Base-by-base conservation (phyloP, 176 grass and related monocot species). In the Zea luxurians region DNA sequence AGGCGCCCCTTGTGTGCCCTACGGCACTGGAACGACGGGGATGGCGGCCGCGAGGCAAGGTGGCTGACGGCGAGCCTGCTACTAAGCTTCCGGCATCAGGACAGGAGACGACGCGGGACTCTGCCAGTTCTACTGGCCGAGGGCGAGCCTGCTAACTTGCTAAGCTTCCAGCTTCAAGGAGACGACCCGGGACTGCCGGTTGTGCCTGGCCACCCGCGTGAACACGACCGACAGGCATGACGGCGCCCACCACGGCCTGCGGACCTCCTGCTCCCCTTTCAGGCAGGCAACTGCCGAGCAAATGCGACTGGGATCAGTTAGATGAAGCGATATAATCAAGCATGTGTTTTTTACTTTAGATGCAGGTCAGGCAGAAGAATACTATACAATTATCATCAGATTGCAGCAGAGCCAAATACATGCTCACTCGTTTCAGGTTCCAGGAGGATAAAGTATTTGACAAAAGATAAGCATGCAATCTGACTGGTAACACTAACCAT, bases 241-340 rank as follows among this genome's bases (percentile, higher is more conserved):
- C 0, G 92, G 90, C 0, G 88, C 96, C 96, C 96, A 99, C 96
- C 96, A 99, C 40, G 96, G 96, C 89, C 90, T 99, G 70, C 90
- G 85, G 12, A 99, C 88, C 76, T 91, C 90, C 79, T 97, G 93
- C 80, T 97, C 90, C 43, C 93, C 93, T 85, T 93, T 93, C 47
- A 97, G 83, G 83, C 93, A 97, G 37, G 93, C 88, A 83, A 97
- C 90, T 93, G 86, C 53, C 36, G n/a, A 37, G 58, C 27, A 64
- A 63, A 61, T 70, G 34, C 11, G 21, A 71, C 34, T 36, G 10
- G 37, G 60, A 27, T 27, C 27, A 46, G 70, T 80, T 66, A 68
- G 63, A 65, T 2, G 0, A 70, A 49, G 63, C 10, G 7, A 13
- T 27, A 27, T 27, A 27, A 27, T 64, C 13, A 8, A 21, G n/a